Percentiles rank a stretch among this genome's conserved stretches.
Conservation (phyloP, 257 asterid species). For the Solanum pennellii region DNA sequence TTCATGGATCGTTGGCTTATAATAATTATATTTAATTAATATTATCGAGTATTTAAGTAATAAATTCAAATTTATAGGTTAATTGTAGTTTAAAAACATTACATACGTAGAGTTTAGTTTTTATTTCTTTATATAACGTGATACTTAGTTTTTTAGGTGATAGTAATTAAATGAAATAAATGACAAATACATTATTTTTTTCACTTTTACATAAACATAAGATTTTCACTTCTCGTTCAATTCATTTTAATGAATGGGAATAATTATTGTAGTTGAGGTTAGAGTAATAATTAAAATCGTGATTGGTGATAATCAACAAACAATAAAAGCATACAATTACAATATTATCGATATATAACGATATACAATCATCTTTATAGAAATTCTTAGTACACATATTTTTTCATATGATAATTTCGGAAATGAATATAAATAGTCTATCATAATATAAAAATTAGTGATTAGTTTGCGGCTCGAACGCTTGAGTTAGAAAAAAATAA, state of each 20-base stretch:
- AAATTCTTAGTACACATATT: background rate
- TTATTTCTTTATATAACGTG: background rate
- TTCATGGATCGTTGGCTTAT: background rate
- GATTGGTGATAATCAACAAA: background rate
- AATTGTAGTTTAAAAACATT: background rate
- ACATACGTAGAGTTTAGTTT: background rate
- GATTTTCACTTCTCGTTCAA: too few species aligned
- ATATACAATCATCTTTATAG: background rate
- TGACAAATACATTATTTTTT: background rate
- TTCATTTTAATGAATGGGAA: background rate
- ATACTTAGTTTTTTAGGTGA: background rate
- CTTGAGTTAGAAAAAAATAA: too few species aligned
- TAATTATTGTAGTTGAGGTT: too few species aligned
- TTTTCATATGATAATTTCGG: too few species aligned
- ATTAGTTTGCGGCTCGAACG: background rate
- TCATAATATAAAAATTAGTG: background rate
- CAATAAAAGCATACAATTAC: background rate
- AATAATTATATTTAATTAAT: background rate
- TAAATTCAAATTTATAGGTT: background rate
- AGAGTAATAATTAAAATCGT: background rate
- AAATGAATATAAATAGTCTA: background rate
- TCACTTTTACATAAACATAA: background rate
- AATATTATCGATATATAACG: fast-evolving
- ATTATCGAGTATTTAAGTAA: background rate
- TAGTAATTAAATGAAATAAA: background rate